Evolutionary conservation across 192 early-diverging fungal genomes (phyloP).

Genomic region (Cladochytrium replicatum): DNA sequence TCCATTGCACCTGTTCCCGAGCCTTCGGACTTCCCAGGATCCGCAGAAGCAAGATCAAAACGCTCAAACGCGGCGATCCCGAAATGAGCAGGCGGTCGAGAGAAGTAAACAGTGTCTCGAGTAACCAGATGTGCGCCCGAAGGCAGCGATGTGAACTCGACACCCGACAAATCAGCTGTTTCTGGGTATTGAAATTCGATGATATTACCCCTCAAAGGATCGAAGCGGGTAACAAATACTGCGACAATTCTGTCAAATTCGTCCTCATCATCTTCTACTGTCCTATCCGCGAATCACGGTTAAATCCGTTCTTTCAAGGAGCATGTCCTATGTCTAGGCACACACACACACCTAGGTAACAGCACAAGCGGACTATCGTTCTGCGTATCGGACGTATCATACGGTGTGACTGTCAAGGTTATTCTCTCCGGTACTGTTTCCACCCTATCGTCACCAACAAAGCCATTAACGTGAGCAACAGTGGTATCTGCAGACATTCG

Average conservation of each 20-base stretch:
- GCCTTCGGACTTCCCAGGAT: not conserved
- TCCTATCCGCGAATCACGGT: too few relatives aligned
- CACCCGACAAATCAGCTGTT: slow-evolving; percentile 3
- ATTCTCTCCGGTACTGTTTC: too few relatives aligned
- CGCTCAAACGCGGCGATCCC: slow-evolving; percentile 9
- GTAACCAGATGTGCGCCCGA: slow-evolving; percentile 5
- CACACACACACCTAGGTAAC: too few relatives aligned
- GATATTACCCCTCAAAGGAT: slow-evolving; percentile 10
- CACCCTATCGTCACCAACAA: too few relatives aligned
- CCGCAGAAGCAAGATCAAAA: slow-evolving; percentile 3
- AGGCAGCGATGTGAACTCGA: slow-evolving; percentile 2
- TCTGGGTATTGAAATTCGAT: slow-evolving; percentile 11
- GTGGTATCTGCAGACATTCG: too few relatives aligned
- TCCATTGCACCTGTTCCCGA: not conserved
- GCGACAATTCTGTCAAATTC: slow-evolving; percentile 5
- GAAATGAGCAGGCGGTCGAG: not conserved
- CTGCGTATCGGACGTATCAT: too few relatives aligned
- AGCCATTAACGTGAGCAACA: too few relatives aligned
- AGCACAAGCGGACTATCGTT: too few relatives aligned
- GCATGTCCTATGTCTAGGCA: too few relatives aligned
- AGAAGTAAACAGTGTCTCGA: slow-evolving; percentile 6
- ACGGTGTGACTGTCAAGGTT: too few relatives aligned
- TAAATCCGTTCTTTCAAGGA: too few relatives aligned
- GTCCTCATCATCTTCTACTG: slow-evolving; percentile 6
- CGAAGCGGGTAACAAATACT: slow-evolving; percentile 10